Percentiles rank a stretch among this genome's conserved stretches.
phyloP scores from a whole-genome alignment of 148 eudicot species.

The Bassia scoparia region DNA sequence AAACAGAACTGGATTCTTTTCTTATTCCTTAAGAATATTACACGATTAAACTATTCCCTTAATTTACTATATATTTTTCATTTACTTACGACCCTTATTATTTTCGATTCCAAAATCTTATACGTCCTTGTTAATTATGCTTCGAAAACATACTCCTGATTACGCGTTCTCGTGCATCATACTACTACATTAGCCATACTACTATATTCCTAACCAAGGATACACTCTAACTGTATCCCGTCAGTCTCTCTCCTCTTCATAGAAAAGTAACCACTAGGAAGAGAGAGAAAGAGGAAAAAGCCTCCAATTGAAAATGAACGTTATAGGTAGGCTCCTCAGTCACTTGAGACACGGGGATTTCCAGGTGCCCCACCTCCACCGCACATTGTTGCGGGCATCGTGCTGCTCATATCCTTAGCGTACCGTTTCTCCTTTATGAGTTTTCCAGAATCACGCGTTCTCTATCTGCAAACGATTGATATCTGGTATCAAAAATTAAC shows the following conservation, averaged over 20 bases:
- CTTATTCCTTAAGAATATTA: constrained; percentile 17
- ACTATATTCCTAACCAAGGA: constrained; percentile 17
- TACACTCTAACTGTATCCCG: too few species aligned
- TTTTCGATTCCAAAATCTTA: too few species aligned
- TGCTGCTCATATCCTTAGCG: constrained; percentile 15
- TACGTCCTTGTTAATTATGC: not conserved
- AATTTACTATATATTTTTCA: constrained; percentile 9
- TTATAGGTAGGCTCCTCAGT: constrained; percentile 37
- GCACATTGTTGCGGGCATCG: too few species aligned
- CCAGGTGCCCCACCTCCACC: constrained; percentile 32
- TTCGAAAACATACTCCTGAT: not conserved
- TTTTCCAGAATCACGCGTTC: constrained; percentile 35
- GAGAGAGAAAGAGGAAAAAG: constrained; percentile 11
- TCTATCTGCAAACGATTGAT: constrained; percentile 36
- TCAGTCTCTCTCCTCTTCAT: constrained; percentile 14
- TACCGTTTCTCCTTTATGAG: constrained; percentile 27
- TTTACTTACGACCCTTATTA: not conserved
- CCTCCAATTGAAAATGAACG: not conserved
- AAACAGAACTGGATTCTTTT: not conserved
- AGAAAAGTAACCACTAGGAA: constrained; percentile 22
- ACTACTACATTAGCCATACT: not conserved
- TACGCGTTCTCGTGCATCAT: too few species aligned
- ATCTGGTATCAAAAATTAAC: constrained; percentile 31
- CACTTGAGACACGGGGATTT: constrained; percentile 27
- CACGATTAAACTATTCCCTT: constrained; percentile 24